Conservation (phyloP, 2,329 filamentous ascomycete species). For the Chalara sp. region DNA sequence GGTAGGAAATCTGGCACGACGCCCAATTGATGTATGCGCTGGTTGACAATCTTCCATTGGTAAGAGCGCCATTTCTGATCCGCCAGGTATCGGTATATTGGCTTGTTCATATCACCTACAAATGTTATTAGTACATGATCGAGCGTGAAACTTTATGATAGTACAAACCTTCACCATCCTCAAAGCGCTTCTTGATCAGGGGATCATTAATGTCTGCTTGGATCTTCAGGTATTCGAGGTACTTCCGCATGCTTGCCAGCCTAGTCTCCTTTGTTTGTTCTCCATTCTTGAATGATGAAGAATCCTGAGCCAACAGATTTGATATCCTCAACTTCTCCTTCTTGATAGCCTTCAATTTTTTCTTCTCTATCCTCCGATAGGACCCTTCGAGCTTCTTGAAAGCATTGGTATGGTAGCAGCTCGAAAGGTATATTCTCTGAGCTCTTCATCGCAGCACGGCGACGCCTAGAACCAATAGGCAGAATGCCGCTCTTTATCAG, state of each 20-base stretch:
- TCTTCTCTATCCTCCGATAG: slow-evolving; percentile 72
- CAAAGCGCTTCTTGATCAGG: slow-evolving; percentile 84
- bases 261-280: slow-evolving; percentile 58
- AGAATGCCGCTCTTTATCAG: slow-evolving; percentile 62
- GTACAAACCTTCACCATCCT: slow-evolving; percentile 74
- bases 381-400: slow-evolving; percentile 88
- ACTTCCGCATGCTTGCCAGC: slow-evolving; percentile 61
- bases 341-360: slow-evolving; percentile 68
- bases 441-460: slow-evolving; percentile 64
- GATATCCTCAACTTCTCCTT: slow-evolving; percentile 62
- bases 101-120: slow-evolving; percentile 88
- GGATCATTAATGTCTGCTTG: slow-evolving; percentile 93
- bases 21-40: slow-evolving; percentile 80
- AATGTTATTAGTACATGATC: slow-evolving; percentile 9
- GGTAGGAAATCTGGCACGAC: slow-evolving; percentile 85
- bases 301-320: slow-evolving; percentile 52
- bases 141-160: slow-evolving; percentile 20
- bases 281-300: slow-evolving; percentile 52
- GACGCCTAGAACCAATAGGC: slow-evolving; percentile 78
- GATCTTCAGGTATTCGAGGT: slow-evolving; percentile 78
- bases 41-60: slow-evolving; percentile 69
- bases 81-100: slow-evolving; percentile 88
- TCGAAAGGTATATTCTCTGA: slow-evolving; percentile 72
- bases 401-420: slow-evolving; percentile 92
- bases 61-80: slow-evolving; percentile 83